Conservation (phyloP, 495 filamentous ascomycete species). For the Diplogelasinospora grovesii region DNA sequence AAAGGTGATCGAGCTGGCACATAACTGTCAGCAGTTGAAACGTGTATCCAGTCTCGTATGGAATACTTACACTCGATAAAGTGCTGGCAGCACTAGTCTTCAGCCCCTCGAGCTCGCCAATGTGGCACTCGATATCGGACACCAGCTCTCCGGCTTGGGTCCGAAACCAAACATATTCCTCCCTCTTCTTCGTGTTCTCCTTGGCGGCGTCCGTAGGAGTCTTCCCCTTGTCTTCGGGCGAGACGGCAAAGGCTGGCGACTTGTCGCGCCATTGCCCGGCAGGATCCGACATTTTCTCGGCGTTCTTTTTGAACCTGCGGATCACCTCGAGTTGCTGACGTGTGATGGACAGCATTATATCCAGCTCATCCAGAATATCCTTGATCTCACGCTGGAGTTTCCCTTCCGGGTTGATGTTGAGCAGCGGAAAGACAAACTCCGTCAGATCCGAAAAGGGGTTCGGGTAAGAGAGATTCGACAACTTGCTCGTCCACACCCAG, state of each 20-base stretch:
- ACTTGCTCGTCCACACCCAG: conserved; percentile 30
- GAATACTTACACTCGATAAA: conserved; percentile 13
- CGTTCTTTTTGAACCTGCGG: conserved; percentile 51
- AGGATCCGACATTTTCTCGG: conserved; percentile 29
- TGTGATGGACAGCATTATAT: conserved; percentile 62
- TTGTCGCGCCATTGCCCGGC: conserved; percentile 13
- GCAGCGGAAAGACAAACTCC: conserved; percentile 29
- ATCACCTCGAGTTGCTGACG: conserved; percentile 50
- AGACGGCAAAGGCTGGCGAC: background rate
- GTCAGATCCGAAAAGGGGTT: conserved; percentile 23
- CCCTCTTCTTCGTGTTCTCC: conserved; percentile 5
- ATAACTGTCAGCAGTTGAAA: background rate
- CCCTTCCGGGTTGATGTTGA: conserved; percentile 63
- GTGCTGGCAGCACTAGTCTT: conserved; percentile 17
- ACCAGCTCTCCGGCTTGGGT: conserved; percentile 16
- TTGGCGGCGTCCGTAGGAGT: background rate
- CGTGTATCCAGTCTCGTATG: background rate
- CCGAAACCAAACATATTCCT: conserved; percentile 17
- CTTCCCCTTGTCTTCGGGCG: background rate
- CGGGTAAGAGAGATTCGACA: conserved; percentile 15
- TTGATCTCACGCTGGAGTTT: conserved; percentile 58
- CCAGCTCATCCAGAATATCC: conserved; percentile 66
- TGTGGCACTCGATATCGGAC: conserved; percentile 1
- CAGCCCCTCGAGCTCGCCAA: conserved; percentile 22
- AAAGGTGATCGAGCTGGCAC: conserved; percentile 39